Percentiles rank a stretch among this genome's conserved stretches.
Evolutionary conservation across 176 grass and related monocot species (phyloP).

Genomic region (Tillandsia fasciculata): DNA sequence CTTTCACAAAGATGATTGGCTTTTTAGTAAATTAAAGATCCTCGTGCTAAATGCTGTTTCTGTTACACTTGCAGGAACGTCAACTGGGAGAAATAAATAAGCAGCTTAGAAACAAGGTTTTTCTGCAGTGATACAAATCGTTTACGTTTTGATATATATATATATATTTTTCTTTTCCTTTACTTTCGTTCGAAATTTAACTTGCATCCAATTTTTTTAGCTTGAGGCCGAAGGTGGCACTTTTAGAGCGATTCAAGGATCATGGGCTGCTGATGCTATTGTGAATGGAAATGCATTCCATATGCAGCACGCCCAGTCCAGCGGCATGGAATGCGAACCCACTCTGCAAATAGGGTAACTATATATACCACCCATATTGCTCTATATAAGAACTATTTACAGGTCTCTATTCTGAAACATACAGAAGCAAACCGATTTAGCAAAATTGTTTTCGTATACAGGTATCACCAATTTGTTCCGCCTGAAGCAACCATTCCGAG

Average conservation of each 20-base stretch:
- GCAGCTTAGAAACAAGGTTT: constrained; percentile 74
- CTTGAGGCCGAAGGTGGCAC: constrained; percentile 56
- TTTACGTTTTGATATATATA: not conserved
- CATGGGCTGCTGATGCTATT: constrained; percentile 43
- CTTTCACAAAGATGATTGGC: too few species aligned
- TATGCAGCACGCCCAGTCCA: constrained; percentile 37
- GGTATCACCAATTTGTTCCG: constrained; percentile 66
- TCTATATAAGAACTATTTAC: too few species aligned
- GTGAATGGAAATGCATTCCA: constrained; percentile 38
- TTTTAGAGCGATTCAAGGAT: constrained; percentile 48
- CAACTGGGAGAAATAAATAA: constrained; percentile 87
- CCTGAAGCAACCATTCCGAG: constrained; percentile 38
- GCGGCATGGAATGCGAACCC: constrained; percentile 60
- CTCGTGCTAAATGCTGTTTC: not conserved
- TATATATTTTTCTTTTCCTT: not conserved
- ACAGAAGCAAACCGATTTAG: too few species aligned
- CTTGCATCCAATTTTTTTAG: constrained; percentile 22
- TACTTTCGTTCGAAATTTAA: not conserved
- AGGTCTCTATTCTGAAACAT: too few species aligned
- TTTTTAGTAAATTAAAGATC: too few species aligned
- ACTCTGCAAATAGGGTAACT: constrained; percentile 86
- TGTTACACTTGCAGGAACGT: constrained; percentile 47
- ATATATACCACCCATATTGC: not conserved
- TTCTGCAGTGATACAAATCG: not conserved
- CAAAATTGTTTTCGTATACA: constrained; percentile 9